Evolutionary conservation across 306 rosid species (phyloP), one percentile per base, ranked within the genome.

Genomic region (Quillaja saponaria): DNA sequence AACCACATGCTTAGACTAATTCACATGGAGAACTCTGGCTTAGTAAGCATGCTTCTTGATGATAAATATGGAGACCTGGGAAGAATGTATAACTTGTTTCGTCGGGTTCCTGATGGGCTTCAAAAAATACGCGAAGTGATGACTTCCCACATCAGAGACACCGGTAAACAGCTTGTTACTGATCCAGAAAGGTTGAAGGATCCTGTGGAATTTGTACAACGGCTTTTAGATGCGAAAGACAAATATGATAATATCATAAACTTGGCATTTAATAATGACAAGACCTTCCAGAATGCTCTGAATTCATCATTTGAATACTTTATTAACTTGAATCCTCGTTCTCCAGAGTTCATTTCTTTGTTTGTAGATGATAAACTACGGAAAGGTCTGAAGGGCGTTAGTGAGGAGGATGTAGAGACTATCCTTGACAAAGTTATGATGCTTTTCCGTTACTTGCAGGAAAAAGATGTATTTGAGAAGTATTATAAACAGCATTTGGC

Each of bases 401-500:
- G 89, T 45, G 96, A 91, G 80, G 97, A 91, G 79, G 97, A 91
- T 56, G 88, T 88, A 10, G 97, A 91, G 80, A 57, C 77, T 38
- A 82, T 85, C 58, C 90, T 90, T 41, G 92, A 87, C 78, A 87
- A 90, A 79, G 95, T 87, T 68, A 87, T 87, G 92, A 79, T 84
- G 81, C 66, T 87, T 46, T 87, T 90, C 71, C 84, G 90, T 17
- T 90, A 76, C 80, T 77, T 90, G 76, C 85, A 87, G 75, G 92
- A 90, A 73, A 90, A 82, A 68, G 97, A 90, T 61, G 76, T 82
- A 60, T 87, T 78, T 18, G 97, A 84, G 77, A 90, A 84, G 74
- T 90, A 90, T 72, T 87, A 87, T 72, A 87, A 82, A 67, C 97
- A 81, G 77, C 95, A 90, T 73, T 69, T 90, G 74, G 95, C 97